Conservation (phyloP, 306 rosid species). For the Vicia faba region DNA sequence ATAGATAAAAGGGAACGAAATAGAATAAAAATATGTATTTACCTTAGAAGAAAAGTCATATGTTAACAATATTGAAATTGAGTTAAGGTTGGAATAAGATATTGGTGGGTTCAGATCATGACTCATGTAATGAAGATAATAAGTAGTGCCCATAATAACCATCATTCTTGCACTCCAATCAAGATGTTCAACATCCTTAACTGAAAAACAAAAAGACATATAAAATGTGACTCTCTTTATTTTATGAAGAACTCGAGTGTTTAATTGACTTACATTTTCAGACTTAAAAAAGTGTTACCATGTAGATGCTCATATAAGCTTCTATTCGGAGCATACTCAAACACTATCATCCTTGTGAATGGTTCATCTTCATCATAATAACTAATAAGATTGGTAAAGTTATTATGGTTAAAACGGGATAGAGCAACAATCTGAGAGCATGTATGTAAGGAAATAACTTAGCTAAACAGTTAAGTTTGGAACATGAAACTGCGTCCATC, state of each 20-base stretch:
- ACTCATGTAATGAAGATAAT: constrained; percentile 94
- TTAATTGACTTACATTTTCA: constrained; percentile 1
- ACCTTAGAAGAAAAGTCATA: constrained; percentile 98
- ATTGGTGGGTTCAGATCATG: constrained; percentile 92
- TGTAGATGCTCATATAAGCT: constrained; percentile 76
- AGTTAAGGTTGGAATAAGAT: constrained; percentile 59
- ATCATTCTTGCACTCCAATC: constrained; percentile 87
- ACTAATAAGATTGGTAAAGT: constrained; percentile 87
- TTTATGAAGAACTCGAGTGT: neutral
- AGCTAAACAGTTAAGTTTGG: constrained; percentile 13
- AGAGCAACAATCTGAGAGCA: constrained; percentile 62
- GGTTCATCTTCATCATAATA: constrained; percentile 93
- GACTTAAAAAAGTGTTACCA: too few relatives aligned
- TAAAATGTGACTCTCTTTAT: neutral
- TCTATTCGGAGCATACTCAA: constrained; percentile 96
- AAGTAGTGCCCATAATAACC: constrained; percentile 81
- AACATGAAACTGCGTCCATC: neutral
- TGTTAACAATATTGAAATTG: constrained; percentile 62
- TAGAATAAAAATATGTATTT: constrained; percentile 31
- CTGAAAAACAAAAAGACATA: constrained; percentile 42
- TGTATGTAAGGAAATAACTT: constrained; percentile 35
- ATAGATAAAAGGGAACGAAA: constrained; percentile 10
- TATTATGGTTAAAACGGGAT: constrained; percentile 91
- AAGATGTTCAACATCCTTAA: constrained; percentile 80
- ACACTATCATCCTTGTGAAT: constrained; percentile 91